A percentile compares a stretch with the other conserved stretches of the same genome.
Conservation (phyloP, 2,329 filamentous ascomycete genomes). For the Anthostomella pinea region DNA sequence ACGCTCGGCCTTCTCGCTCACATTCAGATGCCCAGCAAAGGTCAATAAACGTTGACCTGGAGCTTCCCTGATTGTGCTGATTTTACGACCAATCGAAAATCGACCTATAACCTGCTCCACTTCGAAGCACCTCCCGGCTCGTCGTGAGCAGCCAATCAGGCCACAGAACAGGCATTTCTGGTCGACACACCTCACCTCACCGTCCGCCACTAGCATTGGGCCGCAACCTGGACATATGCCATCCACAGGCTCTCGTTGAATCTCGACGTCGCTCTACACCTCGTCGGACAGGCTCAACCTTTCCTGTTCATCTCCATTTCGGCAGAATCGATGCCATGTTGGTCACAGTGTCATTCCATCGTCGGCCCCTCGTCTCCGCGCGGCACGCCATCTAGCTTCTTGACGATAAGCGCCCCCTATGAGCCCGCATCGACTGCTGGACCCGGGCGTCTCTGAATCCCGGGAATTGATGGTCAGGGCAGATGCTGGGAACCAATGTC, state of each 20-base stretch:
- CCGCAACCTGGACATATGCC: conserved; percentile 25
- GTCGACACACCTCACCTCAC: conserved; percentile 28
- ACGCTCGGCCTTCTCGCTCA: conserved; percentile 17
- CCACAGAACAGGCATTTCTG: conserved; percentile 21
- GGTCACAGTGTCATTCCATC: conserved; percentile 14
- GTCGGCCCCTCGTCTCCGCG: conserved; percentile 18
- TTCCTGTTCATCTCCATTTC: conserved; percentile 19
- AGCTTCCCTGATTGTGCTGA: conserved; percentile 13
- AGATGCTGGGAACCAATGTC: conserved; percentile 15
- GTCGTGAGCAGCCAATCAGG: conserved; percentile 19
- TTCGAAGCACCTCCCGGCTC: conserved; percentile 21
- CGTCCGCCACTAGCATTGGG: conserved; percentile 31
- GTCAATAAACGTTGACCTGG: conserved; percentile 10
- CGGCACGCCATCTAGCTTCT: conserved; percentile 18
- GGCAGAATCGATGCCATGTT: conserved; percentile 23
- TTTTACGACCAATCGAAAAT: conserved; percentile 31
- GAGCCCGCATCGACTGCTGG: conserved; percentile 14
- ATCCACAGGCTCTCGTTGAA: conserved; percentile 30
- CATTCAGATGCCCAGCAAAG: conserved; percentile 14
- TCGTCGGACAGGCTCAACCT: conserved; percentile 22
- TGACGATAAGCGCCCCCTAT: conserved; percentile 20
- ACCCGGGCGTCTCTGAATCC: conserved; percentile 14
- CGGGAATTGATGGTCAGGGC: conserved; percentile 11
- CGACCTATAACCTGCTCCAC: conserved; percentile 18
- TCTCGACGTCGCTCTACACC: conserved; percentile 20